Base-by-base conservation (phyloP, 257 asterid genomes). In the Ligustrum vulgare region DNA sequence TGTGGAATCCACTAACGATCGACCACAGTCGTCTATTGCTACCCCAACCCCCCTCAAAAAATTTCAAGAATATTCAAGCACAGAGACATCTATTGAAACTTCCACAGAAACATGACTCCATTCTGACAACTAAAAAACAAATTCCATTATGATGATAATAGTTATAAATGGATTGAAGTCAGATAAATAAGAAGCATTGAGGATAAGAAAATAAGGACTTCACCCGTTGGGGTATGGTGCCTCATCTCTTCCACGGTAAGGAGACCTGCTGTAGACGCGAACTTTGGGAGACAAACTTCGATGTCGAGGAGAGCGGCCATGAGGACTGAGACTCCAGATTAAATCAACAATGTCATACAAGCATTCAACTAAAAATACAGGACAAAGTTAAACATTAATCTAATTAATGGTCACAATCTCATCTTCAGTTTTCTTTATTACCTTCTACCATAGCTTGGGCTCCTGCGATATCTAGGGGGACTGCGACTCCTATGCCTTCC, bases 401-500 rank as follows among this genome's bases (percentile, higher is more conserved):
- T 68, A 39, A 39, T 41, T 10, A 41, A 41, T 41, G 47, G 13
- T 15, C 15, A 41, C 15, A 41, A 9, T 41, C 15, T 41, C 10
- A 41, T 41, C 13, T 41, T 41, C 47, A 11, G 3, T 41, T 41
- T 41, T 41, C 47, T 11, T 41, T 9, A 43, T 18, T 76, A 93
- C 98, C 97, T 93, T 75, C 95, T 84, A 23, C 96, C 97, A 84
- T 93, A 93, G 77, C 97, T 93, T 72, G 98, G 98, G 84, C 98
- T 93, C 77, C 93, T 74, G 43, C 98, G 88, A 67, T 88, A 87
- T 79, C 96, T 86, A 47, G 95, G 88, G 23, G 97, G 97, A 72
- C 91, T 93, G 68, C 97, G 97, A 81, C 98, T 93, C 75, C 97
- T 91, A 33, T 91, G 98, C 75, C 96, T 91, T 71, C 91, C 96